Conservation (phyloP, 2,329 filamentous ascomycete genomes). For the Verticillium isaacii region DNA sequence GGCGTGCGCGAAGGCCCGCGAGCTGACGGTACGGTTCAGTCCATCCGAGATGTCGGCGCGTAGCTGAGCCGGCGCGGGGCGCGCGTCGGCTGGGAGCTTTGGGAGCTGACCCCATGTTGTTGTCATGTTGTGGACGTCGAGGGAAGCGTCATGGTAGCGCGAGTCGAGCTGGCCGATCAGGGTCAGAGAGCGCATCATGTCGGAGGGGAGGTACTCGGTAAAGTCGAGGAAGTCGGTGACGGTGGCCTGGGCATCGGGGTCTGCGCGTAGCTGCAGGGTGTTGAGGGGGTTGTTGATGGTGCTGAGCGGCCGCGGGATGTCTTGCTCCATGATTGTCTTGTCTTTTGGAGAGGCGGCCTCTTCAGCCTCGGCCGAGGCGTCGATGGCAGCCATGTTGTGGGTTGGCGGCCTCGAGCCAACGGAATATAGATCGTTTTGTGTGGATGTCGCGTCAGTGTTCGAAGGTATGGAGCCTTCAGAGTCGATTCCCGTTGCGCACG, state of each 20-base stretch:
- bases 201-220: slow-evolving; percentile 64
- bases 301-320: slow-evolving; percentile 17
- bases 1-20: slow-evolving; percentile 54
- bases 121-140: slow-evolving; percentile 51
- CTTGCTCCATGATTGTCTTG: slow-evolving; percentile 22
- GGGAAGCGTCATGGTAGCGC: slow-evolving; percentile 51
- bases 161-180: slow-evolving; percentile 61
- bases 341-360: slow-evolving; percentile 30
- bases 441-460: not conserved
- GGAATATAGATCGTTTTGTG: not conserved
- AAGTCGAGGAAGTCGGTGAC: slow-evolving; percentile 67
- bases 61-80: slow-evolving; percentile 44
- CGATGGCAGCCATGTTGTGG: slow-evolving; percentile 14
- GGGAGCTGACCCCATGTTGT: slow-evolving; percentile 53
- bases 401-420: not conserved
- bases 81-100: slow-evolving; percentile 37
- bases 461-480: not conserved
- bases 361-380: slow-evolving; percentile 17
- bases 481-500: not conserved
- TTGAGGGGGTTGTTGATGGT: slow-evolving; percentile 33
- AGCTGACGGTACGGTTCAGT: slow-evolving; percentile 48
- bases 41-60: slow-evolving; percentile 57
- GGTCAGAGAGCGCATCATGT: slow-evolving; percentile 61
- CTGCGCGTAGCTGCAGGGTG: slow-evolving; percentile 46
- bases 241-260: slow-evolving; percentile 65